Base-by-base conservation (phyloP, 2,329 filamentous ascomycete species). In the Allantophomopsis cytisporea region DNA sequence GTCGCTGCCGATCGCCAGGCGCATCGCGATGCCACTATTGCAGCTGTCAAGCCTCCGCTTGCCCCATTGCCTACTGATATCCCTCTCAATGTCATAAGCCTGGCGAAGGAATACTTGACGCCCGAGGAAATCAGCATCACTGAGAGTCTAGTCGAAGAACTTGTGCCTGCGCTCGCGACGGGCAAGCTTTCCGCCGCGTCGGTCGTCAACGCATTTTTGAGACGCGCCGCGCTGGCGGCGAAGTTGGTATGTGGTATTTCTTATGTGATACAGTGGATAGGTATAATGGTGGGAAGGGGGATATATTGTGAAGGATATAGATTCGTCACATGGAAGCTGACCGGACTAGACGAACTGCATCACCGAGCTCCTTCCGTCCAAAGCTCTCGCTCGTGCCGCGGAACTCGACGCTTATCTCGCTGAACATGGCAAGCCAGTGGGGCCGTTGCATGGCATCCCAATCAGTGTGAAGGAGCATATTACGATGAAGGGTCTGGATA, bases 401-500 rank as follows among this genome's bases (percentile, higher is more conserved):
- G 49, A 45, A 32, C 53, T 62, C n/a, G 60, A 62, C 44, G 40
- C 44, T 7, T 52, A 55, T 36, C 49, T 57, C 8, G 41, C 44
- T n/a, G 43, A 46, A 13, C 45, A 56, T 38, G 48, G 48, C 35
- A 53, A 49, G 23, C 49, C 56, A 3, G 28, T 57, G n/a, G 60
- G 60, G 0, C 56, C 60, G 11, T 49, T 63, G 2, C 58, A 61
- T 40, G 60, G 60, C 15, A 53, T 77, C 2, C 73, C 72, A 0
- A 69, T 68, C 32, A 65, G 61, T 39, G 57, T 66, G 17, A 69
- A 75, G 50, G 72, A 75, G 46, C 68, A 72, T 43, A 47, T 71
- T 12, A 60, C 60, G 2, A 62, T 74, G 47, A 59, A 66, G 46
- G 68, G 59, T 2, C 52, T 67, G 2, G 62, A 67, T 41, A 50